These are phyloP conservation scores for Ceratocystiopsis brevicomis DNA, from an alignment of 2,329 filamentous ascomycete genomes.

Conservation along the genomic window DNA sequence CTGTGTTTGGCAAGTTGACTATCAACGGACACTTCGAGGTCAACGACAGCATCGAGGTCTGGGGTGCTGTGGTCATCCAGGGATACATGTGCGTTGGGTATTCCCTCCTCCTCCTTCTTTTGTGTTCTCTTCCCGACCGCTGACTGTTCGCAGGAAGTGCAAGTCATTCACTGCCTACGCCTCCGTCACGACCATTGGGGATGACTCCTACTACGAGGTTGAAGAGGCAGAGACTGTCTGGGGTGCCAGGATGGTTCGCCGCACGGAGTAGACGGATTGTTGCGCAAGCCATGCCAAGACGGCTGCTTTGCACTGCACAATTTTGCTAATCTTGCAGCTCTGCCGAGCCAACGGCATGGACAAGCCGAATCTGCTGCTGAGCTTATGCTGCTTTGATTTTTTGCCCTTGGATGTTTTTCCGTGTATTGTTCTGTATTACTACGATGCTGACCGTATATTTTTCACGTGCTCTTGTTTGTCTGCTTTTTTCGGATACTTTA, in stretches of 20 bases:
- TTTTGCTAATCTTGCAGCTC: too few relatives aligned
- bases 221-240: slow-evolving; percentile 24
- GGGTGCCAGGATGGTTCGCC: slow-evolving; percentile 22
- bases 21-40: slow-evolving; percentile 24
- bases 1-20: slow-evolving; percentile 27
- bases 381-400: too few relatives aligned
- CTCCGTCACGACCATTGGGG: slow-evolving; percentile 26
- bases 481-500: too few relatives aligned
- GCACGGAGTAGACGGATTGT: slow-evolving; percentile 14
- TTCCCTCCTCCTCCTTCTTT: not conserved
- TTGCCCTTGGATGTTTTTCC: too few relatives aligned
- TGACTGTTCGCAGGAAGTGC: slow-evolving; percentile 17
- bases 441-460: too few relatives aligned
- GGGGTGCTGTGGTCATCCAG: slow-evolving; percentile 25
- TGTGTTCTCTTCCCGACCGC: not conserved
- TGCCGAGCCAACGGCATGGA: too few relatives aligned
- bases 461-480: too few relatives aligned
- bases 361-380: too few relatives aligned
- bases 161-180: slow-evolving; percentile 25
- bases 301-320: too few relatives aligned
- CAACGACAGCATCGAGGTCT: slow-evolving; percentile 24
- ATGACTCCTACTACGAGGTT: slow-evolving; percentile 23
- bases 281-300: too few relatives aligned
- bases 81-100: slow-evolving; percentile 23
- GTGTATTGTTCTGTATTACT: too few relatives aligned